phyloP scores from a whole-genome alignment of 140 eudicot genomes.

The Anethum foeniculum region DNA sequence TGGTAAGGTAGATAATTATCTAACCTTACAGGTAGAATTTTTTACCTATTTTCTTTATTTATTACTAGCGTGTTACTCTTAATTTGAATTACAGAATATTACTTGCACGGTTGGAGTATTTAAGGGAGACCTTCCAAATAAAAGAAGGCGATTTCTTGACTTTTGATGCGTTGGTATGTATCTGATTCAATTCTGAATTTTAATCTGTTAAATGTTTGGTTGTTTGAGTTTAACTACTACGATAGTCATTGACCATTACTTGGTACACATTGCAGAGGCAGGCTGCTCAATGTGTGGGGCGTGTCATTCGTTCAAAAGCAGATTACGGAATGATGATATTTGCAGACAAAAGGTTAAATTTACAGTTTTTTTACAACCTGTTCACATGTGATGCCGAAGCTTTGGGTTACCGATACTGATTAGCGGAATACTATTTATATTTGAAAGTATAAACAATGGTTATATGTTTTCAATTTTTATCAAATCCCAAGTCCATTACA shows the following conservation, averaged over 20 bases:
- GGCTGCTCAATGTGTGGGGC: slow-evolving; percentile 99
- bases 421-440: not conserved
- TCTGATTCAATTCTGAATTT: not conserved
- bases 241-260: not conserved
- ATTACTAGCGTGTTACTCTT: not conserved
- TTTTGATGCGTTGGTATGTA: slow-evolving; percentile 83
- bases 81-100: slow-evolving; percentile 58
- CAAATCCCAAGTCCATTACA: not conserved
- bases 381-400: not conserved
- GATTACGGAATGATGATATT: slow-evolving; percentile 99
- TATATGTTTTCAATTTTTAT: not conserved
- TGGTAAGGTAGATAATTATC: not conserved
- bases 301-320: slow-evolving; percentile 96
- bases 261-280: slow-evolving; percentile 56
- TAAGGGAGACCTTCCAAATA: slow-evolving; percentile 93
- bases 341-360: slow-evolving; percentile 84
- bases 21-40: not conserved
- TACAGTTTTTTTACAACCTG: not conserved
- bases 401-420: not conserved
- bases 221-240: slow-evolving; percentile 8
- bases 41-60: not conserved
- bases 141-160: slow-evolving; percentile 97
- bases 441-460: not conserved
- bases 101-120: slow-evolving; percentile 84
- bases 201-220: not conserved